Evolutionary conservation across 768 basidiomycete genomes (phyloP), one percentile per base, ranked within the genome.

Genomic region (Mycena belliarum): DNA sequence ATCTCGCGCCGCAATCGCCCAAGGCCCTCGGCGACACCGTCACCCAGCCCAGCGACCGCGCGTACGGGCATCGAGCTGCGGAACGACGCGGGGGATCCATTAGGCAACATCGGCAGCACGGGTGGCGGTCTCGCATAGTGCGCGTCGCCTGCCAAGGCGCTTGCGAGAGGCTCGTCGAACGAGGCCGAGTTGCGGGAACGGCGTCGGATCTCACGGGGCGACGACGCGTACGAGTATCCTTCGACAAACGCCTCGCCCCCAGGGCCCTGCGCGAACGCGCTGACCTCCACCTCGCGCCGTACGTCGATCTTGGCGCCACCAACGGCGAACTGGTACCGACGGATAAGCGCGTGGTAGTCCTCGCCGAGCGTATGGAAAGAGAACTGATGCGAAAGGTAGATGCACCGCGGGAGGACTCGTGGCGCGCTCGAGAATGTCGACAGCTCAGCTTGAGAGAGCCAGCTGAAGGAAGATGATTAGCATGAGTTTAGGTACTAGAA

Each of bases 351-450:
- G 53, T 92, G 86, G 66, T 93, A 91, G 63, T 93, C 87, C 60
- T 88, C 84, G 15, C 84, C 84, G 1, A 93, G 79, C 2, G 84
- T 80, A 64, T 83, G 80, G 76, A 96, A 96, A 11, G 86, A 78
- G 68, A 96, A 92, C 59, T 95, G 92, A 63, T 93, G 90, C 0
- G 86, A 84, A 18, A 92, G 84, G 70, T 96, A 96, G 28, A 97
- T 79, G 0, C 90, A 79, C 0, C 86, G 81, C 7, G 93, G 89
- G 0, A 91, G 79, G 33, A 91, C 75, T 2, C 71, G 75, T 0
- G 79, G 75, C 1, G 85, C 83, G 5, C 73, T 76, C 1, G 88
- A 85, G 67, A 71, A 84, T 0, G 91, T 93, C 47, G 89, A 88
- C 5, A 96, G 80, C 68, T 97, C 78, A 68, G 91, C 93, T 40